A percentile compares a stretch with the other conserved stretches of the same genome.
These are phyloP conservation scores for Jamesozyma rosinii DNA, from an alignment of 805 yeast genomes.

Conservation along the genomic window DNA sequence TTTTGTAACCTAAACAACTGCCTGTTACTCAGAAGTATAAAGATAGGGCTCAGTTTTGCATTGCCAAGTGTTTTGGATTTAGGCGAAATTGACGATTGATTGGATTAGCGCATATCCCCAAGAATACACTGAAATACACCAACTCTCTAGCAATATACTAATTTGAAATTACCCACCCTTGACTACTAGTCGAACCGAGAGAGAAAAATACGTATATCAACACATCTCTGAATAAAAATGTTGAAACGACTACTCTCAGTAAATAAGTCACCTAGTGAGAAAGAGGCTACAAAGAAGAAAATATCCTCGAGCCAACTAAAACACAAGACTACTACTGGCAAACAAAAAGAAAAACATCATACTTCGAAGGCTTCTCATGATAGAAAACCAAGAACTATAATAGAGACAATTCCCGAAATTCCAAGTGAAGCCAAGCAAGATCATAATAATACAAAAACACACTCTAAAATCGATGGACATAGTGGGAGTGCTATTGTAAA, in stretches of 20 bases:
- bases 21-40: too few relatives aligned
- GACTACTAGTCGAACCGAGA: too few relatives aligned
- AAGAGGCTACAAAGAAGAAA: not conserved
- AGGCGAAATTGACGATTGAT: too few relatives aligned
- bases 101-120: too few relatives aligned
- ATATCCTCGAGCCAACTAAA: not conserved
- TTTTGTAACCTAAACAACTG: too few relatives aligned
- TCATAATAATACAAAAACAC: not conserved
- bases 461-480: not conserved
- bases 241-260: conserved; percentile 19
- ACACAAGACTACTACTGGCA: not conserved
- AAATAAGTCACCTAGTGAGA: conserved; percentile 7
- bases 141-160: too few relatives aligned
- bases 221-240: too few relatives aligned
- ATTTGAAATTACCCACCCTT: too few relatives aligned
- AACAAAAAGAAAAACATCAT: not conserved
- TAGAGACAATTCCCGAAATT: not conserved
- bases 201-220: too few relatives aligned
- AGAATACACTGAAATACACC: too few relatives aligned
- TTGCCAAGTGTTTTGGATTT: too few relatives aligned
- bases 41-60: too few relatives aligned
- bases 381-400: not conserved
- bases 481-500: not conserved
- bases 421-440: not conserved
- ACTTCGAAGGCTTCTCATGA: not conserved